These are phyloP conservation scores for Dioscorea alata DNA, from an alignment of 106 monocot species.

Conservation along the genomic window DNA sequence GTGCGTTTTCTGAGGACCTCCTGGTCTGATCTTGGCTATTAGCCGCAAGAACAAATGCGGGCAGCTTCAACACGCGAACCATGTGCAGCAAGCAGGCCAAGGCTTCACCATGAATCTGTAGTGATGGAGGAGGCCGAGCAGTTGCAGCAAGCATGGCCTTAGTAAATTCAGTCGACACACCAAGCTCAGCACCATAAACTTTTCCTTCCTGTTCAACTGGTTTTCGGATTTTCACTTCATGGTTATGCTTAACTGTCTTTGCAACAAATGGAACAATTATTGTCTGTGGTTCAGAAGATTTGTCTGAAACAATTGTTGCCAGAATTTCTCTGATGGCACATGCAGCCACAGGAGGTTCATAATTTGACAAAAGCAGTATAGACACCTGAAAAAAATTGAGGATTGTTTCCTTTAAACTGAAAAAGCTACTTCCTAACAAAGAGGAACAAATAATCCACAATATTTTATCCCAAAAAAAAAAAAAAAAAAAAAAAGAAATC, in stretches of 20 bases:
- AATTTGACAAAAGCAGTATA: conserved; percentile 46
- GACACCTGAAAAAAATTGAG: conserved; percentile 35
- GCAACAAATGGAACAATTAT: conserved; percentile 42
- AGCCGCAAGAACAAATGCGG: conserved; percentile 45
- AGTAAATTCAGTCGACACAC: conserved; percentile 24
- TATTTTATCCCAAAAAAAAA: too few relatives aligned
- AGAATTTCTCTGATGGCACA: conserved; percentile 62
- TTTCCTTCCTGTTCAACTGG: conserved; percentile 4
- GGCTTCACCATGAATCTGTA: conserved; percentile 39
- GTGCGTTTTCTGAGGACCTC: conserved; percentile 19
- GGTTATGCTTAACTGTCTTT: conserved; percentile 22
- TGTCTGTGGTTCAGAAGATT: conserved; percentile 13
- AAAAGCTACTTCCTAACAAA: background rate
- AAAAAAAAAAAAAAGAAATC: too few relatives aligned
- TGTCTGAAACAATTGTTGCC: conserved; percentile 21
- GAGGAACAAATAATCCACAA: too few relatives aligned
- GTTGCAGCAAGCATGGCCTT: conserved; percentile 25
- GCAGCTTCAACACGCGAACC: conserved; percentile 35
- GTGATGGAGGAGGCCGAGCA: conserved; percentile 28
- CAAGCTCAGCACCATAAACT: conserved; percentile 50
- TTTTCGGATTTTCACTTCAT: conserved; percentile 14
- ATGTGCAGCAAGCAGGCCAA: conserved; percentile 57
- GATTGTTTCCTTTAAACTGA: background rate
- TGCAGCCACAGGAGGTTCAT: conserved; percentile 58
- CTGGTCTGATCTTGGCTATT: conserved; percentile 8